Percentiles rank a stretch among this genome's conserved stretches.
Evolutionary conservation across 179 eudicot genomes (phyloP).

Genomic region (Actinidia polygama): DNA sequence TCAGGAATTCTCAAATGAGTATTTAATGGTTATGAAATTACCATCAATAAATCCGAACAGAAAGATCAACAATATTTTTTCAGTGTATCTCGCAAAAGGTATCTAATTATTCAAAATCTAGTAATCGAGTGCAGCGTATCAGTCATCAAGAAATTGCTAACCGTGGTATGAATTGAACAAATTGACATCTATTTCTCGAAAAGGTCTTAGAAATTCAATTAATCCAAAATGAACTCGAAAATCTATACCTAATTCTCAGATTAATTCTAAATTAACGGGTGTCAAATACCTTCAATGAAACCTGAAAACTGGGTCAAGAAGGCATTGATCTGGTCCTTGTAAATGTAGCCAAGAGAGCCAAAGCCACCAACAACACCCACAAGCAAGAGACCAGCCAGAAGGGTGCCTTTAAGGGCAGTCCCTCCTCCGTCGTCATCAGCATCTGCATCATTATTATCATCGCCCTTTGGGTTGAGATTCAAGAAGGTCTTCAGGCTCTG

Average conservation of each 20-base stretch:
- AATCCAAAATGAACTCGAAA: too few relatives aligned
- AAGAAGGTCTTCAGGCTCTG: conserved; percentile 45
- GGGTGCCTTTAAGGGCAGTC: conserved; percentile 72
- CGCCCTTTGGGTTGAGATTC: conserved; percentile 51
- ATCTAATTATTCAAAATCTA: too few relatives aligned
- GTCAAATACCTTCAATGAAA: conserved; percentile 96
- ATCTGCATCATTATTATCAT: conserved; percentile 29
- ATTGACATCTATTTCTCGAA: too few relatives aligned
- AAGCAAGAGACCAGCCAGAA: conserved; percentile 86
- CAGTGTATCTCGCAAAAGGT: too few relatives aligned
- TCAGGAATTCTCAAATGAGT: not conserved
- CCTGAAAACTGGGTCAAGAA: conserved; percentile 81
- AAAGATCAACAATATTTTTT: too few relatives aligned
- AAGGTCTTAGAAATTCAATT: too few relatives aligned
- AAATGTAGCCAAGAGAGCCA: conserved; percentile 80
- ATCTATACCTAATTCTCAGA: too few relatives aligned
- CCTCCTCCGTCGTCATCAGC: conserved; percentile 21
- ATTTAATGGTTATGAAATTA: not conserved
- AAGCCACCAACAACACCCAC: conserved; percentile 93
- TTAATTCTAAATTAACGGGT: too few relatives aligned
- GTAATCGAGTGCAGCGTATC: too few relatives aligned
- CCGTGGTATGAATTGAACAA: too few relatives aligned
- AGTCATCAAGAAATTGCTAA: too few relatives aligned
- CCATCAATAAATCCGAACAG: too few relatives aligned
- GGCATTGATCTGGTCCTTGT: conserved; percentile 80